Evolutionary conservation across 2,329 filamentous ascomycete genomes (phyloP).

Genomic region (Catunica adiposa): DNA sequence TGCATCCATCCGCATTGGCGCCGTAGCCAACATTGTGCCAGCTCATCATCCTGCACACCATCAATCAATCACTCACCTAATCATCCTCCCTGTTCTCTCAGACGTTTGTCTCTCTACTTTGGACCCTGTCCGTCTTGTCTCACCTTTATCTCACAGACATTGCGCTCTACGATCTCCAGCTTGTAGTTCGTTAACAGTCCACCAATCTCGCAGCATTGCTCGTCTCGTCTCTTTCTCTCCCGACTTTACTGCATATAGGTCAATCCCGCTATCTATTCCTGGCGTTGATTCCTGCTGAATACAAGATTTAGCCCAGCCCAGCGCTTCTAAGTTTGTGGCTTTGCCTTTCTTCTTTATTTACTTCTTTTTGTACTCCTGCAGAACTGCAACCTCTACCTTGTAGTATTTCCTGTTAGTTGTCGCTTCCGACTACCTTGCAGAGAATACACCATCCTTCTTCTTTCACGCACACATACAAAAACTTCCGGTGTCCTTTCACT

Average conservation of each 20-base stretch:
- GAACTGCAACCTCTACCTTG: too few species aligned
- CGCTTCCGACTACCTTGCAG: too few species aligned
- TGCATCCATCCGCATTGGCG: neutral
- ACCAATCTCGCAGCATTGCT: neutral
- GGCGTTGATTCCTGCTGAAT: neutral
- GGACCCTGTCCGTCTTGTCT: slow-evolving; percentile 1
- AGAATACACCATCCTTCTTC: too few species aligned
- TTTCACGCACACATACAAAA: neutral
- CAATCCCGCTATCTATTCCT: neutral
- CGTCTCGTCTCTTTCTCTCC: neutral
- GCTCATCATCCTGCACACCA: slow-evolving; percentile 1
- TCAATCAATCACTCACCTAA: neutral
- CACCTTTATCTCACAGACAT: neutral
- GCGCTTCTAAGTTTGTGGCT: neutral
- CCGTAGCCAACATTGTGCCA: neutral
- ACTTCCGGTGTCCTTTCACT: neutral
- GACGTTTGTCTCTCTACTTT: slow-evolving; percentile 1
- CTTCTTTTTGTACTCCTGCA: neutral
- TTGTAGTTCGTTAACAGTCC: neutral
- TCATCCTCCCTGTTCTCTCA: neutral
- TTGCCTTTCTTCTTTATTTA: neutral
- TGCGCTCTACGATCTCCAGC: neutral
- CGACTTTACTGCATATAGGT: neutral
- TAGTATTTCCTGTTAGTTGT: neutral
- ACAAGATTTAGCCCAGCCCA: neutral